Evolutionary conservation across 2,329 filamentous ascomycete genomes (phyloP), one percentile per base, ranked within the genome.

Genomic region (Penicillium concentricum): DNA sequence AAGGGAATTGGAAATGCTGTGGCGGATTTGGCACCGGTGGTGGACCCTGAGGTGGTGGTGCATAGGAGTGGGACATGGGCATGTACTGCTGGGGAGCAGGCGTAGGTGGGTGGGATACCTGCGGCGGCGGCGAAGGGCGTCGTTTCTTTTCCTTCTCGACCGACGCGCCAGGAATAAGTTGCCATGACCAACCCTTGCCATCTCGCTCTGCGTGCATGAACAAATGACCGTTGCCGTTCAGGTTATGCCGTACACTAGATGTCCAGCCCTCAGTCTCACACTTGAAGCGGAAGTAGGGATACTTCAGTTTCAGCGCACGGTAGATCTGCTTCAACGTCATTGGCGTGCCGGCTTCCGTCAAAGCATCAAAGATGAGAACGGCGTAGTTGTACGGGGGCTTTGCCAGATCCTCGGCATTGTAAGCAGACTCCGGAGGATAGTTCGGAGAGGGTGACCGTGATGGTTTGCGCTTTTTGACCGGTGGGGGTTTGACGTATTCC

Each of bases 251-350:
- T 37, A 88, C 84, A 75, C 84, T 87, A 34, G 84, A 87, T 58
- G 87, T 85, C 85, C 85, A 88, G 15, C 85, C 85, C 61, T 81
- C 81, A 1, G 84, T 86, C 52, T 81, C 82, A 67, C 86, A 86
- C 66, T 84, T 85, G 75, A 84, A 87, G 66, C 77, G 77, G 65
- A 80, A 80, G 65, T 83, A 87, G 1, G 85, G 84, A 64, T 85
- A 87, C 60, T 84, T 84, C 63, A 83, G 76, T 68, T 85, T 84
- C 54, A 88, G 81, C 41, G 83, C 82, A 61, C 83, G 81, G 69
- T 88, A 88, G 43, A 88, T 87, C 65, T 87, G 84, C 66, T 87
- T 85, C 30, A 88, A 74, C 45, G 86, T 85, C 77, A 87, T 84
- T 56, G 82, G 79, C 20, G 76, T 81, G 28, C 76, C 76, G 37